Base-by-base conservation (phyloP, 2,329 filamentous ascomycete genomes). In the Claviceps sp. region DNA sequence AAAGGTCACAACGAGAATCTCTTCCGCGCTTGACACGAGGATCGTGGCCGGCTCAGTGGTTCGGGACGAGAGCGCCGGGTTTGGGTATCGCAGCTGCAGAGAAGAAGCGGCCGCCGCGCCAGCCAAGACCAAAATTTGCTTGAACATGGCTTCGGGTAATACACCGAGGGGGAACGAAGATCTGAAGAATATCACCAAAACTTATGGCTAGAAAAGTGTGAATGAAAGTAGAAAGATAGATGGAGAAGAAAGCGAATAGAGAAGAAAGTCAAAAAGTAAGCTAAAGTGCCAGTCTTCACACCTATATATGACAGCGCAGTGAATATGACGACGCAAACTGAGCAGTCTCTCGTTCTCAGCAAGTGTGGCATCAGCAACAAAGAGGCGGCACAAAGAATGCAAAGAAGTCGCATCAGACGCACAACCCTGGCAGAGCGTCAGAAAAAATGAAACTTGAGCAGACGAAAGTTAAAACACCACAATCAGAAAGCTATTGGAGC, bases 1-100 rank as follows among this genome's bases (percentile, higher is more conserved):
- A 52, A 72, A 76, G 50, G 70, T 60, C 55, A 68, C 70, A 2
- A 70, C 58, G 13, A 67, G 59, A 55, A 76, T 69, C 50, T 67
- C 62, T 42, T 64, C 67, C 2, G 68, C 65, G 38, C 65, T 65
- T 50, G 72, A 68, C 50, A 76, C 60, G 48, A 76, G 55, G 19
- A 76, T 22, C 42, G 50, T 53, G 51, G 51, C 3, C 30, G 1
- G 3, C 5, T 37, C 17, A 10, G 39, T 24, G 38, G 17, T 26
- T 14, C 10, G 40, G 0, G 13, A 40, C 22, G 22, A 13, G 11
- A 41, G 19, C 22, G 3, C 5, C 22, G 48, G 0, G 16, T 16
- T 16, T 17, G 30, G 10, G 30, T 34, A 2, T 10, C 5, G 30
- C 6, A 11, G 46, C 30, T 34, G 34, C 8, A 50, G 40, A 22